Conservation (phyloP, 805 yeast genomes). For the Sporopachydermia lactativora region DNA sequence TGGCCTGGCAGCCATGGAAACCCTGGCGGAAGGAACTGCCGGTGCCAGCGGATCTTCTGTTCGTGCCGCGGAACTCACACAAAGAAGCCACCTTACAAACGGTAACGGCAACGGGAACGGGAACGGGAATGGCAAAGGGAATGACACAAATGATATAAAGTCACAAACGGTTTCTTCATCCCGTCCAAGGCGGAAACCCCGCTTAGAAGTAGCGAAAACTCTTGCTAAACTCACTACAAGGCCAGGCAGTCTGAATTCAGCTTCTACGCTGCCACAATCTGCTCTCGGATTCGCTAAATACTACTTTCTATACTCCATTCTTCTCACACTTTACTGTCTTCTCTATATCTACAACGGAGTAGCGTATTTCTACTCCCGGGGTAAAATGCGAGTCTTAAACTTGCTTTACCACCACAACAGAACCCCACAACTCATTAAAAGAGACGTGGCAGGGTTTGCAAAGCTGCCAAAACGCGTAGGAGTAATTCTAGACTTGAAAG, state of each 20-base stretch:
- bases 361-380: constrained; percentile 6
- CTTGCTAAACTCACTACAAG: too few species aligned
- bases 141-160: too few species aligned
- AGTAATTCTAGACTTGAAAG: constrained; percentile 56
- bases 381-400: constrained; percentile 10
- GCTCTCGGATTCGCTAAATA: neutral
- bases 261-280: neutral
- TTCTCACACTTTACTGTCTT: neutral
- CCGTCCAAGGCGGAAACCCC: too few species aligned
- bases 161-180: too few species aligned
- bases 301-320: constrained; percentile 2
- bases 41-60: too few species aligned
- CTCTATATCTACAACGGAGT: neutral
- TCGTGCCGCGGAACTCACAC: too few species aligned
- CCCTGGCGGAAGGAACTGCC: too few species aligned
- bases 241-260: neutral
- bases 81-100: too few species aligned
- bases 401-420: constrained; percentile 14
- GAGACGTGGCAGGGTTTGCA: constrained; percentile 56
- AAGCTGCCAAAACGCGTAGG: constrained; percentile 74
- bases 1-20: too few species aligned
- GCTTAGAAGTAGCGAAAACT: too few species aligned
- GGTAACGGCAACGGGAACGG: too few species aligned
- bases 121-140: too few species aligned
- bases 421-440: constrained; percentile 75